Evolutionary conservation across 129 eudicot species (phyloP).

Genomic region (Logfia minima): DNA sequence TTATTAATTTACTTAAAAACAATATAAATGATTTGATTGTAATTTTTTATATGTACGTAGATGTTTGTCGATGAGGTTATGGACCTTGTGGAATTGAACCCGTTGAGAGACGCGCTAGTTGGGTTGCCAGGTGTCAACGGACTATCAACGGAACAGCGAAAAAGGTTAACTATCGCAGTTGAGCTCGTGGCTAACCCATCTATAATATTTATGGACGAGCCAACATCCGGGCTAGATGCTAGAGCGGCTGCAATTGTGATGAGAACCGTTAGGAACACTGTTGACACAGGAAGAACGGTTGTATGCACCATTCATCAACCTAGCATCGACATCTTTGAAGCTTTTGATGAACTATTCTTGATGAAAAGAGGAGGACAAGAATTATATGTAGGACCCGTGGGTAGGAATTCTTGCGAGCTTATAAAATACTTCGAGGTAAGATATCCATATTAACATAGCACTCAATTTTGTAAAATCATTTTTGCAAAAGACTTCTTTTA

Average conservation of each 20-base stretch:
- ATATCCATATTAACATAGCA: background rate
- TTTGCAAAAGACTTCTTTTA: no score
- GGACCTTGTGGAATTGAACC: conserved; percentile 16
- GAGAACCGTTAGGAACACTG: conserved; percentile 16
- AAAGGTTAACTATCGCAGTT: conserved; percentile 16
- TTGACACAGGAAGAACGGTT: conserved; percentile 24
- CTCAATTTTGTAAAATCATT: no score
- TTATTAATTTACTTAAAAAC: background rate
- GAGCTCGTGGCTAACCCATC: conserved; percentile 20
- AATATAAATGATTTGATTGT: background rate
- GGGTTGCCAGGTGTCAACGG: conserved; percentile 21
- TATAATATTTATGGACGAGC: conserved; percentile 19
- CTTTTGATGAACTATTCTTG: conserved; percentile 20
- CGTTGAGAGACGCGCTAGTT: conserved; percentile 2
- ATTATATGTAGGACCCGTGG: conserved; percentile 15
- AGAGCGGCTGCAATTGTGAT: conserved; percentile 22
- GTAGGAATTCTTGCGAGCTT: conserved; percentile 8
- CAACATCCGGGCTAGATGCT: conserved; percentile 16
- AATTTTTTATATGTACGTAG: conserved; percentile 5
- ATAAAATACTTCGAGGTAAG: conserved; percentile 13
- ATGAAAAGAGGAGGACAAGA: conserved; percentile 20
- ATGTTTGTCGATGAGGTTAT: conserved; percentile 20
- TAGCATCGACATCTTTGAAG: conserved; percentile 17
- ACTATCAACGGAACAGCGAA: conserved; percentile 11
- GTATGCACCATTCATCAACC: conserved; percentile 24